These are phyloP conservation scores for Lagerstroemia speciosa DNA, from an alignment of 345 rosid genomes.

Conservation along the genomic window DNA sequence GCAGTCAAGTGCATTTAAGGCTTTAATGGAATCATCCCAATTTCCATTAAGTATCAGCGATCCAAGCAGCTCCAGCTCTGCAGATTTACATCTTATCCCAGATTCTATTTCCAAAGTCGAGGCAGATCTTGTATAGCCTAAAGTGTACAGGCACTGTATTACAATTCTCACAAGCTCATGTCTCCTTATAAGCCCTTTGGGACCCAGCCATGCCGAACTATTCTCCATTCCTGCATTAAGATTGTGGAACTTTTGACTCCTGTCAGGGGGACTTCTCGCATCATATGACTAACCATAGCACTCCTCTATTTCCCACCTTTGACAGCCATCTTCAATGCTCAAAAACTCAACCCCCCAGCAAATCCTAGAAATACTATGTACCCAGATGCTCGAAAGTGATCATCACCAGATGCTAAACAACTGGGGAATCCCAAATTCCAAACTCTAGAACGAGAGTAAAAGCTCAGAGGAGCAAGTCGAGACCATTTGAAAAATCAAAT, in stretches of 20 bases:
- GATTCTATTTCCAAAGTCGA: constrained; percentile 64
- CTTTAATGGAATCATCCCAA: constrained; percentile 56
- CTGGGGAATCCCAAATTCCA: neutral
- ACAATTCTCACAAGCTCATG: constrained; percentile 60
- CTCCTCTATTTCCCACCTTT: neutral
- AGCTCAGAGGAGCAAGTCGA: neutral
- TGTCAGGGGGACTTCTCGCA: neutral
- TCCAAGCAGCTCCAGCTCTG: constrained; percentile 44
- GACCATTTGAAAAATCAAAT: neutral
- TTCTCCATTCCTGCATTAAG: constrained; percentile 37
- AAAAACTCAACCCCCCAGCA: neutral
- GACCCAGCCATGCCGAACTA: constrained; percentile 29
- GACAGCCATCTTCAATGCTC: neutral
- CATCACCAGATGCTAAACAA: neutral
- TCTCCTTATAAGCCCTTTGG: constrained; percentile 51
- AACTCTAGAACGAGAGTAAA: neutral
- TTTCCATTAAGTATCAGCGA: constrained; percentile 47
- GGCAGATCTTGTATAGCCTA: constrained; percentile 66
- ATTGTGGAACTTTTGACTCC: neutral
- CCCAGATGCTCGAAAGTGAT: neutral
- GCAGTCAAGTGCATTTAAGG: constrained; percentile 30
- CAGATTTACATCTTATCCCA: constrained; percentile 35
- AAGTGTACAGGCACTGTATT: constrained; percentile 60
- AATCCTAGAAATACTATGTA: neutral
- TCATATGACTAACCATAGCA: neutral